Evolutionary conservation across 2,329 filamentous ascomycete genomes (phyloP).

Genomic region (Coniosporium tulheliwenetii): DNA sequence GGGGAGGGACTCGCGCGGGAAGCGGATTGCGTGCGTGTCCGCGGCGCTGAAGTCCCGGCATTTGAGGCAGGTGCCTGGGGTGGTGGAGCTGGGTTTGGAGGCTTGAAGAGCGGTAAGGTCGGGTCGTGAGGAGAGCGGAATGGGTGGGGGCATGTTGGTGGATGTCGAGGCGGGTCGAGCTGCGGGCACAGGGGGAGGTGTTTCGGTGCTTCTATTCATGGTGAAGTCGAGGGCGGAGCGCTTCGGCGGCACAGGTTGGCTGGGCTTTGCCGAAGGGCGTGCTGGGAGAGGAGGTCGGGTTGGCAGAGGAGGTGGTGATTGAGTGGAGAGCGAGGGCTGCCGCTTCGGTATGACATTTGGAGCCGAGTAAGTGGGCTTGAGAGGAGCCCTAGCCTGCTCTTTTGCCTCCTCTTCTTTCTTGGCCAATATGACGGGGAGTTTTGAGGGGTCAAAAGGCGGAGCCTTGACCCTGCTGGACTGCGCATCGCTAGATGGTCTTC

Average conservation of each 20-base stretch:
- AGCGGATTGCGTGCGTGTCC: slow-evolving; percentile 62
- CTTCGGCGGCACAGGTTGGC: slow-evolving; percentile 14
- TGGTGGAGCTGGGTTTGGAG: slow-evolving; percentile 26
- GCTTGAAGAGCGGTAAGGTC: slow-evolving; percentile 40
- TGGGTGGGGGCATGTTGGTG: slow-evolving; percentile 27
- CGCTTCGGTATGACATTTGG: slow-evolving; percentile 10
- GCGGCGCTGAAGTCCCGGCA: slow-evolving; percentile 81
- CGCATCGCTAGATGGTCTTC: slow-evolving; percentile 15
- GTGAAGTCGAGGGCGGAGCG: slow-evolving; percentile 30
- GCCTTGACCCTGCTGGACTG: slow-evolving; percentile 29
- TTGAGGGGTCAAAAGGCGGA: slow-evolving; percentile 39
- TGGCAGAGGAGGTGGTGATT: slow-evolving; percentile 1
- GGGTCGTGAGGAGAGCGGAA: slow-evolving; percentile 40
- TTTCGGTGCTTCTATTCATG: slow-evolving; percentile 23
- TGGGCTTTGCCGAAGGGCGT: slow-evolving; percentile 6
- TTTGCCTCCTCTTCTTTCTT: slow-evolving; percentile 28
- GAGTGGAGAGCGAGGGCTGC: slow-evolving; percentile 11
- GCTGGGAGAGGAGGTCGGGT: slow-evolving; percentile 13
- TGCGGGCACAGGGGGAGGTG: slow-evolving; percentile 5
- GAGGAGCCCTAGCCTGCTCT: slow-evolving; percentile 19
- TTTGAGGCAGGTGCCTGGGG: slow-evolving; percentile 41
- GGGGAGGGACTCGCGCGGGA: slow-evolving; percentile 58
- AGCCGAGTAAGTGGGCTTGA: slow-evolving; percentile 19
- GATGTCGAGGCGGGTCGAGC: slow-evolving; percentile 8
- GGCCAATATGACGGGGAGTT: slow-evolving; percentile 38